Base-by-base conservation (phyloP, 2,329 filamentous ascomycete species). In the Aspergillus alliaceus region DNA sequence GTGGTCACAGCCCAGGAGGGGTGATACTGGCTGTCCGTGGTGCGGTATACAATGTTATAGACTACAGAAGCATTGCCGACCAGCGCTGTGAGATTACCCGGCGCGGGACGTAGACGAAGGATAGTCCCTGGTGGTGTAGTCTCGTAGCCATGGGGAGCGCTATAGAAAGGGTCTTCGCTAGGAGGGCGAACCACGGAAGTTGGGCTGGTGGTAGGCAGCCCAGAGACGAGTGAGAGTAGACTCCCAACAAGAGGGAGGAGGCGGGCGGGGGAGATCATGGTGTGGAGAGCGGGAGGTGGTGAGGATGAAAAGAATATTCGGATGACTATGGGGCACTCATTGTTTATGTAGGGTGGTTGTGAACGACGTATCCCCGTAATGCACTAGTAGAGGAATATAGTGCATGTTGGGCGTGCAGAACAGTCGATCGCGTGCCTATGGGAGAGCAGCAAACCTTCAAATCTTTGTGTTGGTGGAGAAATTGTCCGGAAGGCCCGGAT, bases 1-100 rank as follows among this genome's bases (percentile, higher is more conserved):
- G 75, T 77, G 6, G 73, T 67, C 0, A 75, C 70, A 0, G 76
- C 70, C 12, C 46, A 61, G 6, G 56, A 56, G 4, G 63, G 58
- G 27, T 56, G 50, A 18, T 59, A 58, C 2, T 56, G 52, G 20
- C 59, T 61, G 53, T 65, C 54, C 0, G 63, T 65, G 5, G 63
- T 65, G 11, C 63, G 62, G n/a, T 58, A 65, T 18, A 65, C 51
- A 46, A 60, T 60, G 25, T 65, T 59, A 25, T 59, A 57, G 1
- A 58, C 60, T 1, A 58, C 42, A 2, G 56, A 55, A 11, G 53
- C 47, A 49, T 60, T 60, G 14, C 52, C 52, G 22, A 48, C 35
- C n/a, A 59, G 9, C 25, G 42, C 32, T 9, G 60, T 57, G 29
- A 62, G 42, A 44, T 64, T 64, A n/a, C 56, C 56, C 11, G 53